These are phyloP conservation scores for Coemansia sp. DNA, from an alignment of 192 early-diverging fungal species.

Conservation along the genomic window DNA sequence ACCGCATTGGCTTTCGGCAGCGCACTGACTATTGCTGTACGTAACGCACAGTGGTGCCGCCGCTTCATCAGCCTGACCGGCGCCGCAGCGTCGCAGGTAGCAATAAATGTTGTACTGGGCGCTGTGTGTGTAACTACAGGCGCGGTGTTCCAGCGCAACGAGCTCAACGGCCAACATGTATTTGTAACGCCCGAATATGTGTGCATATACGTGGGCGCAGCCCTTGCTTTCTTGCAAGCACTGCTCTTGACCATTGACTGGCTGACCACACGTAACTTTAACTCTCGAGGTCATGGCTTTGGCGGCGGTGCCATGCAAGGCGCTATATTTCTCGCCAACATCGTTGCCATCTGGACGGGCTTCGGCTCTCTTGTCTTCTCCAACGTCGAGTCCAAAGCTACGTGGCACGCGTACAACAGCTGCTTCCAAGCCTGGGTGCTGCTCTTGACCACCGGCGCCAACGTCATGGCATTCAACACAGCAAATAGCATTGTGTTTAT, in stretches of 20 bases:
- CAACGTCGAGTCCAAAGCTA: constrained; percentile 25
- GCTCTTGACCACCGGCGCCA: constrained; percentile 44
- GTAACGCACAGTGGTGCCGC: constrained; percentile 24
- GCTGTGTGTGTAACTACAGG: constrained; percentile 35
- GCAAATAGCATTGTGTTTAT: constrained; percentile 49
- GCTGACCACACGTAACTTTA: constrained; percentile 42
- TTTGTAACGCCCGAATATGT: constrained; percentile 52
- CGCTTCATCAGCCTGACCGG: constrained; percentile 25
- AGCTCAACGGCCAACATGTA: constrained; percentile 24
- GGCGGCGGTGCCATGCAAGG: constrained; percentile 44
- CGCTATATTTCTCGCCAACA: constrained; percentile 40
- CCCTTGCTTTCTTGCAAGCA: constrained; percentile 41
- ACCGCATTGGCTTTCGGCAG: constrained; percentile 45
- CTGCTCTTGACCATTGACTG: constrained; percentile 33
- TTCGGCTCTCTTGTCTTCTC: constrained; percentile 50
- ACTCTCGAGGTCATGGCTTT: constrained; percentile 42
- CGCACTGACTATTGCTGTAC: constrained; percentile 39
- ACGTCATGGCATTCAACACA: constrained; percentile 28
- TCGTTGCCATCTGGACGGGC: constrained; percentile 54
- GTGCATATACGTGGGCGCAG: constrained; percentile 45
- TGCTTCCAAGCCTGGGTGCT: constrained; percentile 47
- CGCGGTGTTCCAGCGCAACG: constrained; percentile 48
- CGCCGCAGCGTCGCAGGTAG: constrained; percentile 27
- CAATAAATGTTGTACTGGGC: constrained; percentile 41
- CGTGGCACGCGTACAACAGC: constrained; percentile 55